These are phyloP conservation scores for Penstemon eatonii DNA, from an alignment of 257 asterid species.

Conservation along the genomic window DNA sequence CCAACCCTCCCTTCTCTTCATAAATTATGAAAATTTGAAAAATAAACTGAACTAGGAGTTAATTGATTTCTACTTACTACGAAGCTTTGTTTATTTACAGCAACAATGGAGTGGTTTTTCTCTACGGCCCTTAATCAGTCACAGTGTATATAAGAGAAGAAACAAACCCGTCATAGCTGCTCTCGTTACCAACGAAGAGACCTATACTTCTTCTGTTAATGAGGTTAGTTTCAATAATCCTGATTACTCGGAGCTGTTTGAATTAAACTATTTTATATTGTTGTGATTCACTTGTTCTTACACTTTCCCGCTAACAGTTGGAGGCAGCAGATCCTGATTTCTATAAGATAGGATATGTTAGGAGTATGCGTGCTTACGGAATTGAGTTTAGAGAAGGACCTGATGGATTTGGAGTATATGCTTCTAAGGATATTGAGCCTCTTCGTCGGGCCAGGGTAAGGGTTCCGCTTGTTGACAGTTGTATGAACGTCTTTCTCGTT, in stretches of 20 bases:
- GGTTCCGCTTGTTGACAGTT: constrained; percentile 7
- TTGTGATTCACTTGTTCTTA: constrained; percentile 9
- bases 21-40: no score
- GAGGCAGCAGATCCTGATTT: constrained; percentile 96
- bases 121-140: constrained; percentile 28
- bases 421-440: constrained; percentile 88
- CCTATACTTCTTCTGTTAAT: constrained; percentile 58
- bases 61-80: neutral
- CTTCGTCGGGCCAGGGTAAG: constrained; percentile 96
- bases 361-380: constrained; percentile 93
- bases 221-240: constrained; percentile 37
- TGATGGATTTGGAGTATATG: constrained; percentile 93
- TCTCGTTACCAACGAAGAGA: constrained; percentile 37
- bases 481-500: no score
- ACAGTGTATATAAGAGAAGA: constrained; percentile 28
- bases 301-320: constrained; percentile 44
- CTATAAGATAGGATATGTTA: constrained; percentile 86
- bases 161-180: constrained; percentile 33
- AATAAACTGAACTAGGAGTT: neutral
- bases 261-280: constrained; percentile 8
- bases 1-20: constrained; percentile 3
- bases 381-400: constrained; percentile 96
- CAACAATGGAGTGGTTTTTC: constrained; percentile 35
- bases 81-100: constrained; percentile 17
- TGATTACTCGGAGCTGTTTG: neutral